Evolutionary conservation across 441 rosid species (phyloP).

Genomic region (Aleurites moluccanus): DNA sequence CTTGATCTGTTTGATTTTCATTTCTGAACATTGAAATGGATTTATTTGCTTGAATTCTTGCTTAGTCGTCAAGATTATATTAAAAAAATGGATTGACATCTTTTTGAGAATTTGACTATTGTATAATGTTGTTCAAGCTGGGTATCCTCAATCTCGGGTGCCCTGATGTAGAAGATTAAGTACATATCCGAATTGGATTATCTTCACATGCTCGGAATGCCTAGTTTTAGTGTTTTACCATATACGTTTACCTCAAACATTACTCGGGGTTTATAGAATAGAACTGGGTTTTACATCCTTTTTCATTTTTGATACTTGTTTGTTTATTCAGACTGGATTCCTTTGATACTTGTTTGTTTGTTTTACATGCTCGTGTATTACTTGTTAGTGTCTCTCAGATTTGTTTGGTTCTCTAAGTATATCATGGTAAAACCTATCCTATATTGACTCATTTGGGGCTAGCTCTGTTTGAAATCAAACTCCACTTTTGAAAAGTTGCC

Average conservation of each 20-base stretch:
- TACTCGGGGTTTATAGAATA: not conserved
- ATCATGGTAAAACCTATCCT: not conserved
- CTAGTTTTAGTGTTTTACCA: slow-evolving; percentile 9
- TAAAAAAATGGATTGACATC: not conserved
- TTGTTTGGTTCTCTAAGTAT: not conserved
- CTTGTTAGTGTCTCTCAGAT: not conserved
- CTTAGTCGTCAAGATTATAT: not conserved
- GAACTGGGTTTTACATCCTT: not conserved
- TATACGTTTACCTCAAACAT: not conserved
- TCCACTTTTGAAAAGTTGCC: not conserved
- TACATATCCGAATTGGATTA: not conserved
- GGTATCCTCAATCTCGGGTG: slow-evolving; percentile 1
- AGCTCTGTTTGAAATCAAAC: not conserved
- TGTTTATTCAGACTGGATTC: not conserved
- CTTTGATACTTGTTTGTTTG: not conserved
- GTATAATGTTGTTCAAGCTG: not conserved
- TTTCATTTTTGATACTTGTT: not conserved
- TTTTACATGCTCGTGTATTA: not conserved
- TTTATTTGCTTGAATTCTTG: not conserved
- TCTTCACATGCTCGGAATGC: not conserved
- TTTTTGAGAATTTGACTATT: not conserved
- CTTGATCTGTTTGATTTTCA: not conserved
- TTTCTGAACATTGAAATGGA: not conserved
- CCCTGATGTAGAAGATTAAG: not conserved
- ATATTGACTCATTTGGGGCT: not conserved